Conservation (phyloP, 2,329 filamentous ascomycete species). For the Pestalotiopsis sp. region DNA sequence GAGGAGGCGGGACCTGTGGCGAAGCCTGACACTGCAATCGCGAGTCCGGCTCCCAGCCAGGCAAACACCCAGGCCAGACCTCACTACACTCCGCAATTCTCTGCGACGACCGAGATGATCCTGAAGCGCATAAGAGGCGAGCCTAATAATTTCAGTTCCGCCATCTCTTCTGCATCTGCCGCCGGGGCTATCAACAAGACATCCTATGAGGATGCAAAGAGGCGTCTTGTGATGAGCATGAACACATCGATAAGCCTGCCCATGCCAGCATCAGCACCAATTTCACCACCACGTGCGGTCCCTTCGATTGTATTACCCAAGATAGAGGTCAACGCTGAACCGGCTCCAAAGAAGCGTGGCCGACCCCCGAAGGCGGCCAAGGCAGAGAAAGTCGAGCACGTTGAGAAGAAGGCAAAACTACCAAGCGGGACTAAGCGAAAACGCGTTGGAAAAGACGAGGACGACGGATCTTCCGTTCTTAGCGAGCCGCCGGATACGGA, state of each 20-base stretch:
- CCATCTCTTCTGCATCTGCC: conserved; percentile 35
- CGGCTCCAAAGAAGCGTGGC: conserved; percentile 15
- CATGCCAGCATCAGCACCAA: conserved; percentile 28
- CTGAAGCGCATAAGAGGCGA: conserved; percentile 39
- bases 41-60: conserved; percentile 22
- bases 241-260: conserved; percentile 41
- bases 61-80: conserved; percentile 23
- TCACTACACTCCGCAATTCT: conserved; percentile 36
- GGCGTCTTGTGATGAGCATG: conserved; percentile 42
- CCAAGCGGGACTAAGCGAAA: conserved; percentile 36
- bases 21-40: background rate
- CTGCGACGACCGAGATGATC: conserved; percentile 43
- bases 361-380: conserved; percentile 19
- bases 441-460: conserved; percentile 29
- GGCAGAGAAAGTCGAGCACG: background rate
- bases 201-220: conserved; percentile 40
- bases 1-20: background rate
- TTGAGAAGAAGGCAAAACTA: conserved; percentile 18
- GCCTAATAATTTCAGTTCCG: conserved; percentile 35
- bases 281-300: conserved; percentile 14
- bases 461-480: conserved; percentile 25
- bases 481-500: conserved; percentile 32
- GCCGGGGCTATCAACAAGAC: conserved; percentile 34
- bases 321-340: background rate
- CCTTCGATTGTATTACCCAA: conserved; percentile 7